A percentile compares a stretch with the other conserved stretches of the same genome.
These are phyloP conservation scores for Phytophthora ramorum DNA, from an alignment of 352 stramenopile species.

Conservation along the genomic window DNA sequence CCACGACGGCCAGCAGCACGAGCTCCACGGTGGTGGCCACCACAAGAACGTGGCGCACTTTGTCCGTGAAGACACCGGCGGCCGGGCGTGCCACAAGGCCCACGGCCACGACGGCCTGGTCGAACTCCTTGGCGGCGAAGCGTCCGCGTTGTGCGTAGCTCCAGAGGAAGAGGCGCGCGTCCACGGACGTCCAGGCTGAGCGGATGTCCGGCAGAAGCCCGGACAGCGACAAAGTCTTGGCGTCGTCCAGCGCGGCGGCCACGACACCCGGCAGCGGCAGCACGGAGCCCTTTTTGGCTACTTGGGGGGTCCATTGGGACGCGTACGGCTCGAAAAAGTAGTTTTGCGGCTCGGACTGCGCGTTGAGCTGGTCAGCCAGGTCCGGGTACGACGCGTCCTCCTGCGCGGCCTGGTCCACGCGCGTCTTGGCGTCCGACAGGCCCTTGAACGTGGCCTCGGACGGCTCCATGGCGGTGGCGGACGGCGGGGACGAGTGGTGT, in stretches of 20 bases:
- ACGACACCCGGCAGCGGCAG: slow-evolving; percentile 76
- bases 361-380: slow-evolving; percentile 80
- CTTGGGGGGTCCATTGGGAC: slow-evolving; percentile 78
- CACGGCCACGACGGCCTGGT: slow-evolving; percentile 94
- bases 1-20: slow-evolving; percentile 92
- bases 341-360: slow-evolving; percentile 88
- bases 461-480: slow-evolving; percentile 27
- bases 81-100: slow-evolving; percentile 88
- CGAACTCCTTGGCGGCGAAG: slow-evolving; percentile 91
- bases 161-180: slow-evolving; percentile 96
- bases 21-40: slow-evolving; percentile 96
- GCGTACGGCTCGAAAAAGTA: slow-evolving; percentile 91
- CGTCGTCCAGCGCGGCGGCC: slow-evolving; percentile 72
- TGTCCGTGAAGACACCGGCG: slow-evolving; percentile 92
- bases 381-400: slow-evolving; percentile 84
- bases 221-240: slow-evolving; percentile 86
- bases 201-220: slow-evolving; percentile 92
- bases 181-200: slow-evolving; percentile 95
- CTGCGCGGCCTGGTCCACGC: slow-evolving; percentile 74
- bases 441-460: slow-evolving; percentile 62
- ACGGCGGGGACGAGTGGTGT: slow-evolving; percentile 11
- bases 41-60: slow-evolving; percentile 94
- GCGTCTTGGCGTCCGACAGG: slow-evolving; percentile 71
- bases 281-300: slow-evolving; percentile 78
- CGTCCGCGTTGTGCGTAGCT: slow-evolving; percentile 85